Evolutionary conservation across 306 rosid species (phyloP).

Genomic region (Quercus mongolica): DNA sequence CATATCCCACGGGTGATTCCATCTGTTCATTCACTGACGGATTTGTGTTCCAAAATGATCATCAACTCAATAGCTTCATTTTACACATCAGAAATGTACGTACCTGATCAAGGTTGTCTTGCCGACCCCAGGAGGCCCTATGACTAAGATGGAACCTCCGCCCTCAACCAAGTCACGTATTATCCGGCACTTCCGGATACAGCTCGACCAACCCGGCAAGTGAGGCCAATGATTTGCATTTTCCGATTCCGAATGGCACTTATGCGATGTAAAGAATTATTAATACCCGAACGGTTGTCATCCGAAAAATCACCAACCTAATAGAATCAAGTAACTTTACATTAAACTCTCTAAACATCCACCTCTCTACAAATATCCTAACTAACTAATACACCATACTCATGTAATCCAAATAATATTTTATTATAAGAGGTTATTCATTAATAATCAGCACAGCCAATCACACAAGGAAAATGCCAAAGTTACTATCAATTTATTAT

Average conservation of each 20-base stretch:
- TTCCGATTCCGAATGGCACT: constrained; percentile 94
- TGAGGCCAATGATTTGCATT: constrained; percentile 88
- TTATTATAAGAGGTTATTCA: background rate
- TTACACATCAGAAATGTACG: background rate
- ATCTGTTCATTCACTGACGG: no score
- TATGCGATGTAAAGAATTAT: constrained; percentile 87
- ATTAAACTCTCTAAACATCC: background rate
- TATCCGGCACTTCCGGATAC: constrained; percentile 88
- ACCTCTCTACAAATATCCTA: constrained; percentile 1
- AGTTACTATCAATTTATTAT: no score
- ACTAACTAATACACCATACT: background rate
- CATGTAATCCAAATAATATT: background rate
- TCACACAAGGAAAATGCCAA: background rate
- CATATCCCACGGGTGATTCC: no score
- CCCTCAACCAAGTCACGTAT: constrained; percentile 75
- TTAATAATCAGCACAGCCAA: constrained; percentile 1
- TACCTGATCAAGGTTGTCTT: constrained; percentile 97
- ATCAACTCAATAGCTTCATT: background rate
- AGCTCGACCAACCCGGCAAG: constrained; percentile 96
- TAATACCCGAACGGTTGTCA: constrained; percentile 94
- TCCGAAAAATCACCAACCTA: constrained; percentile 98
- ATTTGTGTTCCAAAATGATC: background rate
- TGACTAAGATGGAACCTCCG: constrained; percentile 85
- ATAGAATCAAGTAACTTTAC: constrained; percentile 2
- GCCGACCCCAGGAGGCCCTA: constrained; percentile 99